These are phyloP conservation scores for Trametes cingulata DNA, from an alignment of 768 basidiomycete genomes.

Conservation along the genomic window DNA sequence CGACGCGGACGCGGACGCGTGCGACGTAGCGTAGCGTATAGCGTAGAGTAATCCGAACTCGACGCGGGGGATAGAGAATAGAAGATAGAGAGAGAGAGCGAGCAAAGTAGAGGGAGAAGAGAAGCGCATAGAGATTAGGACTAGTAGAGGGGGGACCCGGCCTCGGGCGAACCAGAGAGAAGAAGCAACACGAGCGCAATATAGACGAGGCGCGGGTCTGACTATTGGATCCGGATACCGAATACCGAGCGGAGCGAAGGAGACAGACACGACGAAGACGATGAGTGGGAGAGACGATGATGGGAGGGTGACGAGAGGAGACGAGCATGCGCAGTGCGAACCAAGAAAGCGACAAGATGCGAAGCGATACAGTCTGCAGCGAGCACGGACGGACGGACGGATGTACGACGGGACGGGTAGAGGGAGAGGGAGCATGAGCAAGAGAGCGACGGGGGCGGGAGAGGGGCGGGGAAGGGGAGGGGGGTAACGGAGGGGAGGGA, in stretches of 20 bases:
- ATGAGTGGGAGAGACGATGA: neutral
- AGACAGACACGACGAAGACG: neutral
- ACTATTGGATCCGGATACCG: neutral
- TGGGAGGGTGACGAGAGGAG: neutral
- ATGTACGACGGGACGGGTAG: neutral
- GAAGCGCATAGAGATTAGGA: slow-evolving; percentile 2
- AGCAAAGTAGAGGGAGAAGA: neutral
- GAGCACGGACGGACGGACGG: neutral
- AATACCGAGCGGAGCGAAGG: neutral
- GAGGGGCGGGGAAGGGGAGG: neutral
- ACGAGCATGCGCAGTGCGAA: slow-evolving; percentile 4
- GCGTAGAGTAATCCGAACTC: no score
- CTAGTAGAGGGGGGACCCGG: neutral
- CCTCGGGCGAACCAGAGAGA: neutral
- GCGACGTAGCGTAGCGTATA: neutral
- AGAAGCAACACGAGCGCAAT: neutral
- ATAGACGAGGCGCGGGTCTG: neutral
- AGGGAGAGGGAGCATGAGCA: no score
- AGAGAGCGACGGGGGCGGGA: no score
- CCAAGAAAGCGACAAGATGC: slow-evolving; percentile 15
- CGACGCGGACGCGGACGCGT: neutral
- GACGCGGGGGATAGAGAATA: no score
- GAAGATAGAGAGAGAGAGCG: neutral
- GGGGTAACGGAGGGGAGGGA: neutral
- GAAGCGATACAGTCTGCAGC: slow-evolving; percentile 16